Percentiles rank a stretch among this genome's conserved stretches.
Evolutionary conservation across 2,329 filamentous ascomycete genomes (phyloP).

Genomic region (Sphaerulina vaccinii): DNA sequence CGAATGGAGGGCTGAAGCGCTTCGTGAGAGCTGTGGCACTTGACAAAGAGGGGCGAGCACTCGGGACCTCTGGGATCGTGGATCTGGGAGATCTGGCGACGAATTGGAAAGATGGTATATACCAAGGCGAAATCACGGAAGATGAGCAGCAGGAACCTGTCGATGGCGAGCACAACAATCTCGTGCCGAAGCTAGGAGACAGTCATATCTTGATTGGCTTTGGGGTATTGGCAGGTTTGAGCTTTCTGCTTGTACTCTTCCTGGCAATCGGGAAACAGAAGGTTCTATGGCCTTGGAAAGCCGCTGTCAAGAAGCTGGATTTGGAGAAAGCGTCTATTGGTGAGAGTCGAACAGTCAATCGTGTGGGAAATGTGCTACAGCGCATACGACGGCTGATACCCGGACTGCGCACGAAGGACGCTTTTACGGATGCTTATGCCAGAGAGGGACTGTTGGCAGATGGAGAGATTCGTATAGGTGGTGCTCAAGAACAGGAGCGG

Average conservation of each 20-base stretch:
- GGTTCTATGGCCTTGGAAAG: not conserved
- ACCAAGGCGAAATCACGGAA: constrained; percentile 1
- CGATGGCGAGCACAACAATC: not conserved
- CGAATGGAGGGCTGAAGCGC: constrained; percentile 9
- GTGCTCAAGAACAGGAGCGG: too few relatives aligned
- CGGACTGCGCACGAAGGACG: constrained; percentile 1
- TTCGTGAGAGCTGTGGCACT: constrained; percentile 30
- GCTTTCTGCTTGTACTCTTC: constrained; percentile 11
- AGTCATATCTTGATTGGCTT: constrained; percentile 15
- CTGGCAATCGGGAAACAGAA: constrained; percentile 7
- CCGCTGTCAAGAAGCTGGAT: not conserved
- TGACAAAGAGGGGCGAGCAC: constrained; percentile 19
- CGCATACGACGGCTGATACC: not conserved
- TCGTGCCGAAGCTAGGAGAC: constrained; percentile 12
- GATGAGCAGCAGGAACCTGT: constrained; percentile 3
- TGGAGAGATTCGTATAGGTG: too few relatives aligned
- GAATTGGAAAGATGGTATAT: not conserved
- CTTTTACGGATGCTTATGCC: constrained; percentile 4
- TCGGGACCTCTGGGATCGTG: constrained; percentile 18
- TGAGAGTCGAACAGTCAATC: not conserved
- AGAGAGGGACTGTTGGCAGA: constrained; percentile 8
- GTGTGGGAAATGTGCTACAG: not conserved
- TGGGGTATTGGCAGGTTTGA: constrained; percentile 14
- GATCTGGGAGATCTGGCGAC: constrained; percentile 17
- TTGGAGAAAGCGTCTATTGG: not conserved